Percentiles rank a stretch among this genome's conserved stretches.
Evolutionary conservation across 1,284 basidiomycete species (phyloP).

Genomic region (Athelia sp.): DNA sequence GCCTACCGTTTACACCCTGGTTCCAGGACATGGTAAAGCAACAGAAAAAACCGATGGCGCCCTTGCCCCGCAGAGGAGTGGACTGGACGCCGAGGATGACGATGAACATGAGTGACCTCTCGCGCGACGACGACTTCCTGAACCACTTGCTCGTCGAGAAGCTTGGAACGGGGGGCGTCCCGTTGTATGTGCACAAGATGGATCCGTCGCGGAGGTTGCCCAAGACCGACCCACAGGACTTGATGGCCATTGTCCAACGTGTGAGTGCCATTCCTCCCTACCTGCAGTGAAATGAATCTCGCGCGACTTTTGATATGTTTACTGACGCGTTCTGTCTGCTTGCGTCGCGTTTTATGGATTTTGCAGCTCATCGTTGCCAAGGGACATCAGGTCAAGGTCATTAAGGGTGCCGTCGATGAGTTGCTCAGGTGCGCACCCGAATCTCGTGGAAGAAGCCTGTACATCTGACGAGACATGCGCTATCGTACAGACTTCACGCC

Average conservation of each 20-base stretch:
- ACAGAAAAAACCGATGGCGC: neutral
- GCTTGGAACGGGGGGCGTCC: conserved; percentile 68
- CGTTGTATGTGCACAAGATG: conserved; percentile 83
- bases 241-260: conserved; percentile 69
- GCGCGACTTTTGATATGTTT: conserved; percentile 2
- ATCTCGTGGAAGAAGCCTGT: conserved; percentile 9
- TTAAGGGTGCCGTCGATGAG: conserved; percentile 67
- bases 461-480: conserved; percentile 9
- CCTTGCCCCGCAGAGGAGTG: neutral
- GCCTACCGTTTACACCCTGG: neutral
- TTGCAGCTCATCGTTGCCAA: conserved; percentile 55
- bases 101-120: conserved; percentile 83
- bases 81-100: conserved; percentile 73
- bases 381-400: conserved; percentile 45
- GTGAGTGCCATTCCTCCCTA: conserved; percentile 42
- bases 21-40: neutral
- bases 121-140: conserved; percentile 83
- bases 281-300: conserved; percentile 23
- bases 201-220: conserved; percentile 68
- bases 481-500: conserved; percentile 48
- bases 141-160: conserved; percentile 82
- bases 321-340: conserved; percentile 4
- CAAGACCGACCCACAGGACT: conserved; percentile 59
- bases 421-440: conserved; percentile 57
- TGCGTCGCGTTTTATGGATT: conserved; percentile 7